Percentiles rank a stretch among this genome's conserved stretches.
Conservation (phyloP, 1,284 basidiomycete genomes). For the Ganoderma multipileum region DNA sequence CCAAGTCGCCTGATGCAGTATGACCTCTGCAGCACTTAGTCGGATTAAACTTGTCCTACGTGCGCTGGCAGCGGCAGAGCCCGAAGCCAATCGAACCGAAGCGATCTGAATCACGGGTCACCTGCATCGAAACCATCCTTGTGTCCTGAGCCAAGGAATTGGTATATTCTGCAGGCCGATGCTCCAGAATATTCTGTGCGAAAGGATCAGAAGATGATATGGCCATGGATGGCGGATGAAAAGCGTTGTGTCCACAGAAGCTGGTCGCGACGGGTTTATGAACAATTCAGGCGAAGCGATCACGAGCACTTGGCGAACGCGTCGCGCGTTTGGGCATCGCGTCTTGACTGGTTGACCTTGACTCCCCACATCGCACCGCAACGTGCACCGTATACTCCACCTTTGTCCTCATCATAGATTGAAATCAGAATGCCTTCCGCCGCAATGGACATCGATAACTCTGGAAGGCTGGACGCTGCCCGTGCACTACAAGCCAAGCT, state of each 20-base stretch:
- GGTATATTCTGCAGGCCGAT: neutral
- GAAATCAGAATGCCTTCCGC: slow-evolving; percentile 11
- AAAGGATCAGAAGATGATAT: too few species aligned
- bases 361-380: neutral
- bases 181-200: too few species aligned
- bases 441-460: slow-evolving; percentile 26
- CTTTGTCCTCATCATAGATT: neutral
- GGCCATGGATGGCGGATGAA: too few species aligned
- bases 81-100: neutral
- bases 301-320: neutral
- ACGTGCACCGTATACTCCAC: neutral
- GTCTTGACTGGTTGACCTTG: too few species aligned
- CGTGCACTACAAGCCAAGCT: slow-evolving; percentile 31
- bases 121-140: too few species aligned
- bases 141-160: neutral
- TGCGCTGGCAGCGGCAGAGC: neutral
- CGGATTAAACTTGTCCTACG: too few species aligned
- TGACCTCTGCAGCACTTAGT: too few species aligned
- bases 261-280: too few species aligned
- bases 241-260: too few species aligned
- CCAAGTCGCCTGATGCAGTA: too few species aligned
- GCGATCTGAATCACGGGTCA: neutral
- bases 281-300: neutral
- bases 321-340: neutral
- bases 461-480: slow-evolving; percentile 33